These are phyloP conservation scores for Craterostigma plantagineum DNA, from an alignment of 257 asterid genomes.

Conservation along the genomic window DNA sequence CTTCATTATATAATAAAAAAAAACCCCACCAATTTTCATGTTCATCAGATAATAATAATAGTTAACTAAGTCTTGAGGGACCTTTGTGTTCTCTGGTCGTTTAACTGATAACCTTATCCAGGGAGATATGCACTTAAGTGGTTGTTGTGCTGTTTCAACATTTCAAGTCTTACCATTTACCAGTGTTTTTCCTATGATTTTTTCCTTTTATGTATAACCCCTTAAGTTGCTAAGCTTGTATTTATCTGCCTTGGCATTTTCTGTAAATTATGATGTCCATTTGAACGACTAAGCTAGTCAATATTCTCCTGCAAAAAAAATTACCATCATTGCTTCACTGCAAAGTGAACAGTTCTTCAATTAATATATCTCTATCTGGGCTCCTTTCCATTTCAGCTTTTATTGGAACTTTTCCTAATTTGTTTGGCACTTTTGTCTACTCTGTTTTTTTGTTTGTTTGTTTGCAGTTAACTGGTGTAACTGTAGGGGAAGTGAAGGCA, in stretches of 20 bases:
- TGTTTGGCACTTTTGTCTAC: too few relatives aligned
- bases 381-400: slow-evolving; percentile 6
- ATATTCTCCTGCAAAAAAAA: too few relatives aligned
- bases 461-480: slow-evolving; percentile 91
- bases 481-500: slow-evolving; percentile 99
- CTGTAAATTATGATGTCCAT: slow-evolving; percentile 7
- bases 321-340: slow-evolving; percentile 49
- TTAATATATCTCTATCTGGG: background rate
- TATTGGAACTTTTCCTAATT: slow-evolving; percentile 7
- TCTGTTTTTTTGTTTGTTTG: background rate
- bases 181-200: slow-evolving; percentile 12
- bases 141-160: too few relatives aligned
- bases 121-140: too few relatives aligned
- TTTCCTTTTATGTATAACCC: slow-evolving; percentile 22
- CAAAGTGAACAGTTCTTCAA: slow-evolving; percentile 17
- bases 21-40: too few relatives aligned
- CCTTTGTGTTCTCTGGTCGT: too few relatives aligned
- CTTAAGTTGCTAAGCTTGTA: slow-evolving; percentile 23
- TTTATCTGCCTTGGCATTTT: slow-evolving; percentile 31
- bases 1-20: too few relatives aligned
- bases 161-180: background rate
- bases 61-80: background rate
- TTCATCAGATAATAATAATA: too few relatives aligned
- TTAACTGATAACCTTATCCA: too few relatives aligned
- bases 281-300: too few relatives aligned